Base-by-base conservation (phyloP, 2,329 filamentous ascomycete species). In the Elsinoe perseae region DNA sequence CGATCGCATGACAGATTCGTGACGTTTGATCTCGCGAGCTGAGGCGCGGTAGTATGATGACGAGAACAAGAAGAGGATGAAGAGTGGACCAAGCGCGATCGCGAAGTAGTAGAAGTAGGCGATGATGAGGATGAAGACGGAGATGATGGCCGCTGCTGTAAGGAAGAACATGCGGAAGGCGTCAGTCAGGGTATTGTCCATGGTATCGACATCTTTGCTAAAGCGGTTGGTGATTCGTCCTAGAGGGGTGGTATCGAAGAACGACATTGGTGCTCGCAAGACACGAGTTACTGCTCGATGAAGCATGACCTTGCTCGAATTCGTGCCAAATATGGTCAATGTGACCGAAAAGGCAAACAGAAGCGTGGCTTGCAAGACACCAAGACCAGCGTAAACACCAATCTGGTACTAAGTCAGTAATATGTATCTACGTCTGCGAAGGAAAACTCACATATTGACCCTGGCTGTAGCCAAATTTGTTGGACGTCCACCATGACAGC, bases 151-250 rank as follows among this genome's bases (percentile, higher is more conserved):
- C 36, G 82, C 85, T 63, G 95, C 73, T 1, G 89, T 95, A 64
- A 96, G 75, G 64, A 91, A 85, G 74, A 92, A 96, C 84, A 96
- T 95, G 61, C 92, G 83, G 72, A 96, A 89, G 2, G 89, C 86
- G 64, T 96, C 92, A 0, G 86, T 86, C 42, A 96, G 74, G 57
- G 84, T 89, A 69, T 95, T 95, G 73, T 97, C 93, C 89, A 97
- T 95, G 57, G 93, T 89, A 66, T 96, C 89, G 38, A 97, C 87
- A 66, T 98, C 93, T 63, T 92, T 86, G 28, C 89, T 95, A 72
- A 97, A 97, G 14, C 93, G 87, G 69, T 97, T 97, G 20, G 90
- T 95, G 69, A 97, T 96, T 34, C 92, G 86, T 18, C 93, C 93
- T 1, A 97, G 79, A 0, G 93, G 93, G 0, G 93, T 97, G 0